Conservation (phyloP, 2,329 filamentous ascomycete genomes). For the Venturia carpophila region DNA sequence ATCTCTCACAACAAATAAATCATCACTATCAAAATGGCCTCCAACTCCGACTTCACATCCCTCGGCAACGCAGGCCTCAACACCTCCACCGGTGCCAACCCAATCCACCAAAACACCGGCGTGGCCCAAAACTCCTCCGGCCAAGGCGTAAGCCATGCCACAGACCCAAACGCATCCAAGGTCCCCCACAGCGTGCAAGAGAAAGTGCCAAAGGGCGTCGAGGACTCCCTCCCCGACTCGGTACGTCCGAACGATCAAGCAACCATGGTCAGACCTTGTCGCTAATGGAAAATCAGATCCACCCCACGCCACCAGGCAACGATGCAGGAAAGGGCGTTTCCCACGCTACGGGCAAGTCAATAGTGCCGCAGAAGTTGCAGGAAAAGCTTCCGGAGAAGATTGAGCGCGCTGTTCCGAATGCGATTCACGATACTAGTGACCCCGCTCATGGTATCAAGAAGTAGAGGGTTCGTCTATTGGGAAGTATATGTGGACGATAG, state of each 20-base stretch:
- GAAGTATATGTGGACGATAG: no score
- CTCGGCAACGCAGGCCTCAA: slow-evolving; percentile 4
- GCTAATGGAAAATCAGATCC: background rate
- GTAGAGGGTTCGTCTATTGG: background rate
- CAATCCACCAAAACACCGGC: background rate
- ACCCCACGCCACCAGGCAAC: background rate
- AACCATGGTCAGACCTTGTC: no score
- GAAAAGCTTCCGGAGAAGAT: slow-evolving; percentile 39
- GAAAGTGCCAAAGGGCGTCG: slow-evolving; percentile 32
- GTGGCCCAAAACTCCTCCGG: slow-evolving; percentile 27
- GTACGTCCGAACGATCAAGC: no score
- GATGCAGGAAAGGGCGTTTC: slow-evolving; percentile 30
- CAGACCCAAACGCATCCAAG: slow-evolving; percentile 26
- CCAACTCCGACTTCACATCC: background rate
- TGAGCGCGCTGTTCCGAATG: slow-evolving; percentile 37
- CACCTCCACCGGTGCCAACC: slow-evolving; percentile 22
- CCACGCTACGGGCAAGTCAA: slow-evolving; percentile 34
- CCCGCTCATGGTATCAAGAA: slow-evolving; percentile 9
- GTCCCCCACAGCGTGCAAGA: slow-evolving; percentile 35
- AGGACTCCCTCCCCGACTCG: slow-evolving; percentile 34
- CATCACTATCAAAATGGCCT: background rate
- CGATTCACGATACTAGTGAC: slow-evolving; percentile 35
- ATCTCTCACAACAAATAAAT: background rate
- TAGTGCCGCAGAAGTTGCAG: slow-evolving; percentile 38
- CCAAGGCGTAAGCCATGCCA: slow-evolving; percentile 37